Evolutionary conservation across 176 grass and related monocot genomes (phyloP).

Genomic region (Avena insularis): DNA sequence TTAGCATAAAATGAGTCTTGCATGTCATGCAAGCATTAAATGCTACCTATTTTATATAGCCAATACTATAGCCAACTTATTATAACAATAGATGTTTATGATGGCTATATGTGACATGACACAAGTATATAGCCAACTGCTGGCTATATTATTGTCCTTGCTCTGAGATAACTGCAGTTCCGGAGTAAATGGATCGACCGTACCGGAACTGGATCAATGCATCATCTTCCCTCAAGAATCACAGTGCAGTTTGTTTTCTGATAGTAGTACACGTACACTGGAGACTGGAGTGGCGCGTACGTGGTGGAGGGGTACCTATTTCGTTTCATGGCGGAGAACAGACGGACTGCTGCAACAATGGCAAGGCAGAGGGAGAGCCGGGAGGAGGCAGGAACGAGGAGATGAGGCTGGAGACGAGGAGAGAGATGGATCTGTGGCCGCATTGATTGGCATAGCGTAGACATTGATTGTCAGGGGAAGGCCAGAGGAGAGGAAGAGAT

Average conservation of each 20-base stretch:
- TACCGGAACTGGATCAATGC: background rate
- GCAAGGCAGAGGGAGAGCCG: background rate
- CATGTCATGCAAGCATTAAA: no score
- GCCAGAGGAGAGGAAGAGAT: background rate
- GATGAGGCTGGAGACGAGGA: background rate
- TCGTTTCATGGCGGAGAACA: conserved; percentile 6
- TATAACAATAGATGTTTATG: no score
- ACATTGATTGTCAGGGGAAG: conserved; percentile 53
- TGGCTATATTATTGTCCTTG: no score
- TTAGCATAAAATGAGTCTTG: no score
- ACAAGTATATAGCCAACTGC: no score
- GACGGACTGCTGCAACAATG: conserved; percentile 17
- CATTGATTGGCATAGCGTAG: conserved; percentile 57
- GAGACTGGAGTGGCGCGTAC: background rate
- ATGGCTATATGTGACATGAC: no score
- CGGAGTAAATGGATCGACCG: conserved; percentile 8
- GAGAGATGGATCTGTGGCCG: conserved; percentile 27
- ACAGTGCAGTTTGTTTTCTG: background rate
- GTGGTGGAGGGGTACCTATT: conserved; percentile 1
- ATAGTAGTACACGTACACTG: background rate
- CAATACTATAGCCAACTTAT: no score
- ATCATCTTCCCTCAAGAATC: background rate
- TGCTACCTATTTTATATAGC: no score
- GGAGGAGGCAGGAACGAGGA: background rate
- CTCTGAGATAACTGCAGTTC: background rate